These are phyloP conservation scores for Coprinopsis cinerea DNA, from an alignment of 768 basidiomycete genomes.

Conservation along the genomic window DNA sequence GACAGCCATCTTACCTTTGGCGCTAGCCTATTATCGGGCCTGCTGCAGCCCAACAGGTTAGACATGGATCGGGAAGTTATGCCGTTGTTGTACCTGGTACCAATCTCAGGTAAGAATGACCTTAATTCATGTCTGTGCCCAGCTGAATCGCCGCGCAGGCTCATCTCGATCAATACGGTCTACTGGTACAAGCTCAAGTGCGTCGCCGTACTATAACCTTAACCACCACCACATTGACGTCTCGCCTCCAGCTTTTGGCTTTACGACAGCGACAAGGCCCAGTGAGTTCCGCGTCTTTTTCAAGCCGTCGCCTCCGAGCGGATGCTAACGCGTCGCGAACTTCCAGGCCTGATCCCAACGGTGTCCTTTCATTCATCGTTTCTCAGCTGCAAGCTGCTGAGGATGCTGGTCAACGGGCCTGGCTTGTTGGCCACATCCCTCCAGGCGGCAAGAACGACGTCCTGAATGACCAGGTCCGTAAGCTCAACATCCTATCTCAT, in stretches of 20 bases:
- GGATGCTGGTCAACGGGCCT: slow-evolving; percentile 50
- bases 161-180: slow-evolving; percentile 55
- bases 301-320: neutral
- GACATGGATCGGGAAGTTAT: slow-evolving; percentile 51
- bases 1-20: too few species aligned
- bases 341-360: slow-evolving; percentile 54
- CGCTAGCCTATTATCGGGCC: slow-evolving; percentile 25
- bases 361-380: slow-evolving; percentile 48
- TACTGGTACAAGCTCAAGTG: slow-evolving; percentile 62
- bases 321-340: too few species aligned
- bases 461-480: slow-evolving; percentile 45
- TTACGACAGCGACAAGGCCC: slow-evolving; percentile 44
- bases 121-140: neutral
- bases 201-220: too few species aligned
- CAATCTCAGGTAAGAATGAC: slow-evolving; percentile 35
- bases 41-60: slow-evolving; percentile 36
- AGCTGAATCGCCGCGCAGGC: slow-evolving; percentile 33
- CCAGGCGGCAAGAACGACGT: slow-evolving; percentile 39
- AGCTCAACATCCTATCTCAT: too few species aligned
- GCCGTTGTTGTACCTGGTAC: slow-evolving; percentile 42
- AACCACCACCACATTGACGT: too few species aligned
- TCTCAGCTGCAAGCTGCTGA: slow-evolving; percentile 54
- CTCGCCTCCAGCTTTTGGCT: too few species aligned
- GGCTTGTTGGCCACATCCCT: slow-evolving; percentile 62
- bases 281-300: slow-evolving; percentile 26